Evolutionary conservation across 78 protist genomes (phyloP).

Genomic region (Trichosphaerium sp.): DNA sequence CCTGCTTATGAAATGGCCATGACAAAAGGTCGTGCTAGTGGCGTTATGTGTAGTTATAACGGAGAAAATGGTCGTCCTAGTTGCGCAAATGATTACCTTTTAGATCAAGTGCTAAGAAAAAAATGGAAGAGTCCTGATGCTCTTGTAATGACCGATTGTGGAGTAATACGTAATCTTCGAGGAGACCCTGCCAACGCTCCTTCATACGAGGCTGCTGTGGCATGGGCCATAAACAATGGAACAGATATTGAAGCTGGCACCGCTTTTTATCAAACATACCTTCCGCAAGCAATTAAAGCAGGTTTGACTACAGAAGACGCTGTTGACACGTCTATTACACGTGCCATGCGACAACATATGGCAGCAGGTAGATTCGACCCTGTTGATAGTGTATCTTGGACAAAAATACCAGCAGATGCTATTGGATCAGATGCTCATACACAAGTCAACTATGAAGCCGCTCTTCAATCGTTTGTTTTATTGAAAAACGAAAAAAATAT

Average conservation of each 20-base stretch:
- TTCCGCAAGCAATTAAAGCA: background rate
- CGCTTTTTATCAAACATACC: background rate
- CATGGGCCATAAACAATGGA: constrained; percentile 9
- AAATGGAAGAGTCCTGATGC: constrained; percentile 16
- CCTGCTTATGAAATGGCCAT: background rate
- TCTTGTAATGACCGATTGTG: constrained; percentile 9
- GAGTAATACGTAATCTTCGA: background rate
- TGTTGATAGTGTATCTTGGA: background rate
- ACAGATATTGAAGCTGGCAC: constrained; percentile 13
- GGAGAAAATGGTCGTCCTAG: constrained; percentile 12
- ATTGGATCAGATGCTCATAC: no score
- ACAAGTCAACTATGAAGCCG: no score
- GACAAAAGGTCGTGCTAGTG: background rate
- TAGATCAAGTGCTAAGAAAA: background rate
- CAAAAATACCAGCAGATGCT: no score
- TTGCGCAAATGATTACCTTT: constrained; percentile 5
- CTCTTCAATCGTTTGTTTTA: constrained; percentile 1
- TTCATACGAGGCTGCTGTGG: background rate
- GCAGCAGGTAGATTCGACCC: constrained; percentile 3
- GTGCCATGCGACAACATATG: background rate
- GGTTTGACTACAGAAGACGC: background rate
- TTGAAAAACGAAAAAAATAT: background rate
- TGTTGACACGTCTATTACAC: background rate
- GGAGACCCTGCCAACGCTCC: constrained; percentile 1
- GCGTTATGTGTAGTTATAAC: constrained; percentile 30